Conservation (phyloP, 2,329 filamentous ascomycete species). For the Phyllosticta capitalensis region DNA sequence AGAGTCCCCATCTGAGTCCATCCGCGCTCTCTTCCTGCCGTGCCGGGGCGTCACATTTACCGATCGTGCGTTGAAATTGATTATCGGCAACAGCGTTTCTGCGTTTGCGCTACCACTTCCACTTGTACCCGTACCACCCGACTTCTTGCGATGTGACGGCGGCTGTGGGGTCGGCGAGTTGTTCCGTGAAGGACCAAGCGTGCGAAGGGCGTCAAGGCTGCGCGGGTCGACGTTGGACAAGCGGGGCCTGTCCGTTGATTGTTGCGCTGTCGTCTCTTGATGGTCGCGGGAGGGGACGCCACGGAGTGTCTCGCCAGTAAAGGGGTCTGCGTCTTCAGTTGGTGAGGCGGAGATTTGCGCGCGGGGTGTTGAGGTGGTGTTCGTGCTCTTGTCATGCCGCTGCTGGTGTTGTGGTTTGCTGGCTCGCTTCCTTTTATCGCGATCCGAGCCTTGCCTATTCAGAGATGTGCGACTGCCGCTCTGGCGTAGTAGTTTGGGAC, state of each 20-base stretch:
- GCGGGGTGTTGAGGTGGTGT: background rate
- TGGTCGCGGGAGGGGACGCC: background rate
- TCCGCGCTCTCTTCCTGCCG: background rate
- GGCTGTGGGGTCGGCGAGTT: background rate
- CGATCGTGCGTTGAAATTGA: background rate
- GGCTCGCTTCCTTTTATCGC: background rate
- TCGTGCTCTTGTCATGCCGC: background rate
- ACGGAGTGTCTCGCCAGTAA: background rate
- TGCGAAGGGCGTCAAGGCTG: slow-evolving; percentile 4
- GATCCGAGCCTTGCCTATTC: background rate
- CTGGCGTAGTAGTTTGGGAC: background rate
- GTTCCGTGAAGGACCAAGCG: slow-evolving; percentile 1
- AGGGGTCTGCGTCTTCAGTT: background rate
- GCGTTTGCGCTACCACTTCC: background rate
- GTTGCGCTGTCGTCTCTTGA: background rate
- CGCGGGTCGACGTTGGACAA: background rate
- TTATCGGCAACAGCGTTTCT: background rate
- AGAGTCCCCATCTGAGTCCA: background rate
- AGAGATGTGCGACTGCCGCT: background rate
- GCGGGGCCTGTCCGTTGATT: background rate
- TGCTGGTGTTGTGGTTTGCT: background rate
- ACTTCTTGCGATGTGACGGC: background rate
- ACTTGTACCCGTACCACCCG: background rate
- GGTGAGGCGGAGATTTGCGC: background rate
- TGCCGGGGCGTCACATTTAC: background rate